Conservation (phyloP, 164 flowering plant species). For the Cinnamomum micranthum region DNA sequence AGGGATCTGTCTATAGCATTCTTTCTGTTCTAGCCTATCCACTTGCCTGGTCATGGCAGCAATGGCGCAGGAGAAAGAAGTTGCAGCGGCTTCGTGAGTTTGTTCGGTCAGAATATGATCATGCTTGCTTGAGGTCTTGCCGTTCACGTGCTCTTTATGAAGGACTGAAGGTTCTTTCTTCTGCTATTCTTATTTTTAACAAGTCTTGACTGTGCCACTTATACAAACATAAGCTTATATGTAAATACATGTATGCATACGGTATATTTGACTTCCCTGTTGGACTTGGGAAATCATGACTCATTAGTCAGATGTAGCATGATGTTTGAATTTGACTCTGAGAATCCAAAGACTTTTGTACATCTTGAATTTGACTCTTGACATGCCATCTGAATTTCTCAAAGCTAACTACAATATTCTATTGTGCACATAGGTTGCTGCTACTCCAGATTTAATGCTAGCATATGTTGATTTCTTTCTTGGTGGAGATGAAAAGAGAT, state of each 20-base stretch:
- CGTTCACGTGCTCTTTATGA: conserved; percentile 98
- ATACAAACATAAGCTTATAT: no score
- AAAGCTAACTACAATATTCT: no score
- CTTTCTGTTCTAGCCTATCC: conserved; percentile 79
- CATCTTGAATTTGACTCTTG: no score
- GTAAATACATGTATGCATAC: no score
- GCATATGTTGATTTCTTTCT: conserved; percentile 91
- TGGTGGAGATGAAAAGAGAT: conserved; percentile 95
- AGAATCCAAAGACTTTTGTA: no score
- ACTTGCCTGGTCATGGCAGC: conserved; percentile 94
- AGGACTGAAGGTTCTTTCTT: conserved; percentile 74
- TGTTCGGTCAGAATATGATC: conserved; percentile 97
- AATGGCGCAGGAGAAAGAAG: conserved; percentile 68
- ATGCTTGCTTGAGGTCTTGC: conserved; percentile 94
- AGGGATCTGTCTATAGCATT: conserved; percentile 71
- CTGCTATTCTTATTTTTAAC: no score
- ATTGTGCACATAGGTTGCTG: conserved; percentile 58
- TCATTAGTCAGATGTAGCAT: no score
- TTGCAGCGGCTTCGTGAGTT: conserved; percentile 81
- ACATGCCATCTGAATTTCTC: no score
- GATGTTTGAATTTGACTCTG: no score
- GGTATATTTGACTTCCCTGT: no score
- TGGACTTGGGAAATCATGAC: no score
- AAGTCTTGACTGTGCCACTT: no score
- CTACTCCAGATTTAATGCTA: conserved; percentile 87